Evolutionary conservation across 225 moss, liverwort and hornwort genomes (phyloP).

Genomic region (Takakia lepidozioides): DNA sequence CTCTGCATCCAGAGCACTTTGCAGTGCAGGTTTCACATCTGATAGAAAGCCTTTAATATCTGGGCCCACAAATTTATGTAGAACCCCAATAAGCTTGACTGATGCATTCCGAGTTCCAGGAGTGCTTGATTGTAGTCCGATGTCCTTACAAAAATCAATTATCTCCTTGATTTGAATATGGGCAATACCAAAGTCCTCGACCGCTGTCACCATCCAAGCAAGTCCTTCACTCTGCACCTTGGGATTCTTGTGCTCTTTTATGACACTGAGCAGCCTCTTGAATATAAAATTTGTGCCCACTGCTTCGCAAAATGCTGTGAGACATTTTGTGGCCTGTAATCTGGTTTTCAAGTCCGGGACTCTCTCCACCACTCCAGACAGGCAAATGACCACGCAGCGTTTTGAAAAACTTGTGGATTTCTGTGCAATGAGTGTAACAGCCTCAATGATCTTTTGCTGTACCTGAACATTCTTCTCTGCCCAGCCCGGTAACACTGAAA

Average conservation of each 20-base stretch:
- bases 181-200: conserved; percentile 82
- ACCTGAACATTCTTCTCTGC: conserved; percentile 98
- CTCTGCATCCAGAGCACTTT: conserved; percentile 65
- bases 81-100: conserved; percentile 75
- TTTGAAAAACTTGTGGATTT: conserved; percentile 67
- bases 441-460: conserved; percentile 86
- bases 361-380: conserved; percentile 83
- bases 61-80: conserved; percentile 75
- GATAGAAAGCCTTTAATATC: conserved; percentile 72
- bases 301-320: conserved; percentile 85
- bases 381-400: conserved; percentile 78
- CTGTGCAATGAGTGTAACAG: conserved; percentile 56
- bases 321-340: conserved; percentile 77
- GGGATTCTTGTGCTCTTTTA: conserved; percentile 95
- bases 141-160: conserved; percentile 82
- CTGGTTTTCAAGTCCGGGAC: conserved; percentile 80
- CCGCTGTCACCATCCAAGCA: conserved; percentile 70
- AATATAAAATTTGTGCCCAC: conserved; percentile 84
- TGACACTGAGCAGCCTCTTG: conserved; percentile 63
- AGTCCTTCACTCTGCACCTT: conserved; percentile 86
- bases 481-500: conserved; percentile 92
- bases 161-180: conserved; percentile 83
- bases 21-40: conserved; percentile 82
- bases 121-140: conserved; percentile 77
- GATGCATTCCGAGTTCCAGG: conserved; percentile 76